Percentiles rank a stretch among this genome's conserved stretches.
Evolutionary conservation across 768 basidiomycete genomes (phyloP).

Genomic region (Pseudohyphozyma bogoriensis): DNA sequence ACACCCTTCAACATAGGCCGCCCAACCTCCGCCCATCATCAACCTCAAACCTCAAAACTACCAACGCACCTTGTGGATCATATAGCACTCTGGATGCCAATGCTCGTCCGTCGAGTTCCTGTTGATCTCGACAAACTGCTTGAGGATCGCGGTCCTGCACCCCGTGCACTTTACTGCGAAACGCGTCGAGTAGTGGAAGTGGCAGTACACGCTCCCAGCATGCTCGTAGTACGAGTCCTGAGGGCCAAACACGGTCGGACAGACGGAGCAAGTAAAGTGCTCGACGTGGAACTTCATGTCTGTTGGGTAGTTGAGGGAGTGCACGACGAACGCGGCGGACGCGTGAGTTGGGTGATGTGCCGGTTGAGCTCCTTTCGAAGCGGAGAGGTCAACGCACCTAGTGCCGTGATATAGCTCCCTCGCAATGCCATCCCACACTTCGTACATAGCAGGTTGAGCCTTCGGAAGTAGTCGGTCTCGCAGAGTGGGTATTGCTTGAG

Average conservation of each 20-base stretch:
- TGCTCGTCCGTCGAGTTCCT: slow-evolving; percentile 96
- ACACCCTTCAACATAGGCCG: no score
- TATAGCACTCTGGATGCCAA: slow-evolving; percentile 99
- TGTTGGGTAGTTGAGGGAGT: slow-evolving; percentile 36
- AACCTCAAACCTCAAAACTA: background rate
- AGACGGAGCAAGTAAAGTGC: slow-evolving; percentile 96
- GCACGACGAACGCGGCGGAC: background rate
- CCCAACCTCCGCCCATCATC: no score
- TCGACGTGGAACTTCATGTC: slow-evolving; percentile 99
- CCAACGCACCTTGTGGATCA: slow-evolving; percentile 84
- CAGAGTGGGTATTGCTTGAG: slow-evolving; percentile 88
- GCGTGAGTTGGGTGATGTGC: background rate
- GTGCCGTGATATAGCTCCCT: slow-evolving; percentile 97
- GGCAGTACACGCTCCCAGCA: slow-evolving; percentile 93
- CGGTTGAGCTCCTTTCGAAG: slow-evolving; percentile 11
- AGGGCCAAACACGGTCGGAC: slow-evolving; percentile 89
- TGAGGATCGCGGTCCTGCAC: slow-evolving; percentile 91
- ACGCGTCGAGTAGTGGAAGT: slow-evolving; percentile 97
- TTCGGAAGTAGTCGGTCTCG: slow-evolving; percentile 93
- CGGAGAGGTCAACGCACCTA: slow-evolving; percentile 54
- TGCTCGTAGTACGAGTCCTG: slow-evolving; percentile 99
- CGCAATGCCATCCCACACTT: slow-evolving; percentile 89
- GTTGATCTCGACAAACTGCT: slow-evolving; percentile 99
- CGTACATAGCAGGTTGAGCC: slow-evolving; percentile 89
- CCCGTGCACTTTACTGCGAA: slow-evolving; percentile 98